Evolutionary conservation across 257 asterid species (phyloP).

Genomic region (Solanum arcanum): DNA sequence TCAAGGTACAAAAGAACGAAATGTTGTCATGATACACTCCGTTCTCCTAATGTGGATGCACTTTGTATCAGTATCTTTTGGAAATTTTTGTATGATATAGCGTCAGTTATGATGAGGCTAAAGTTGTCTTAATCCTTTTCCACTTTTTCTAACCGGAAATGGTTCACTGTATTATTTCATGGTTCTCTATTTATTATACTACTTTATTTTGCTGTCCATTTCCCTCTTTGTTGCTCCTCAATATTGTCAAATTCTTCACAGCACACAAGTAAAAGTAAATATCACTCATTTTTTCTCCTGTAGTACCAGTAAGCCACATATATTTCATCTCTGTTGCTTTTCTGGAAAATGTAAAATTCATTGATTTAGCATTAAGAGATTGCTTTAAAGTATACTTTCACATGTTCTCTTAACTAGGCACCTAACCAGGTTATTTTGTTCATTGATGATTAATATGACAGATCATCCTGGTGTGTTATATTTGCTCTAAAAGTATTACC

Average conservation of each 20-base stretch:
- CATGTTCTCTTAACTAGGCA: background rate
- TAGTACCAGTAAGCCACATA: background rate
- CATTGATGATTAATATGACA: background rate
- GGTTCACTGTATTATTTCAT: background rate
- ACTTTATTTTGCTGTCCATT: background rate
- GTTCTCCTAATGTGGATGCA: background rate
- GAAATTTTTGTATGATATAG: background rate
- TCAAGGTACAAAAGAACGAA: background rate
- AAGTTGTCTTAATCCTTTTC: background rate
- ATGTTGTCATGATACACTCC: background rate
- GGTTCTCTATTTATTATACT: background rate
- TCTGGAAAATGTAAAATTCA: background rate
- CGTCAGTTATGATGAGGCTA: background rate
- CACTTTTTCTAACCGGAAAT: background rate
- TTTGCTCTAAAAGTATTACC: background rate
- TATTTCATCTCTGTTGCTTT: background rate
- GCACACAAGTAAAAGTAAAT: background rate
- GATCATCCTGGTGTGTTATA: background rate
- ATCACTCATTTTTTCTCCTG: background rate
- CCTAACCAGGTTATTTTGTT: background rate
- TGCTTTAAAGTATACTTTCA: background rate
- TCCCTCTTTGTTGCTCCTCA: background rate
- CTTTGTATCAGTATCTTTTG: background rate
- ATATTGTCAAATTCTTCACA: background rate
- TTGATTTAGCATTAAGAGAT: background rate